A percentile compares a stretch with the other conserved stretches of the same genome.
Conservation (phyloP, 257 asterid genomes). For the Coffea canephora region DNA sequence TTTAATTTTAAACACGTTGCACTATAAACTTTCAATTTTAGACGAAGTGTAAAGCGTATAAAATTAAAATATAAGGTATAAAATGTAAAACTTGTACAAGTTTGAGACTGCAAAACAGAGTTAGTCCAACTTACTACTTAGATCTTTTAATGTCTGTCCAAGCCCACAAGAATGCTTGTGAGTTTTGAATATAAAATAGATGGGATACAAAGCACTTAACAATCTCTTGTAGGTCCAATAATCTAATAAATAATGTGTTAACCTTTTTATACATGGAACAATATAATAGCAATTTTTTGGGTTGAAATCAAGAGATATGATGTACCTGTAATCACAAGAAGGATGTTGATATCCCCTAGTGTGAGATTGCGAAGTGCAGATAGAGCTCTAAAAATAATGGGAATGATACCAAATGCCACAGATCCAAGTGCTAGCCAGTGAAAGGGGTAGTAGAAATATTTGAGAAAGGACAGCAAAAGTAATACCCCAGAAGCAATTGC, state of each 20-base stretch:
- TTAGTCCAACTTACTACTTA: too few relatives aligned
- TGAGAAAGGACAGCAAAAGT: conserved; percentile 49
- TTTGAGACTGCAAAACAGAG: neutral
- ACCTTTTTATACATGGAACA: neutral
- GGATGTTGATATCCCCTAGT: conserved; percentile 65
- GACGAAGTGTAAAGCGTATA: too few relatives aligned
- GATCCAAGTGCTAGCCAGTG: conserved; percentile 73
- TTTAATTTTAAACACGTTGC: too few relatives aligned
- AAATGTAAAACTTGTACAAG: too few relatives aligned
- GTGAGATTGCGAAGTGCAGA: conserved; percentile 45
- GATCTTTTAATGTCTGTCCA: neutral
- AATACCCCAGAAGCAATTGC: conserved; percentile 54
- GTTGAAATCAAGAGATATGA: neutral
- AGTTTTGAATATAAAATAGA: neutral
- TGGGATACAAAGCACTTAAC: neutral
- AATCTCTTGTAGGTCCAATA: too few relatives aligned
- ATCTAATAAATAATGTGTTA: too few relatives aligned
- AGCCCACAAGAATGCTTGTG: neutral
- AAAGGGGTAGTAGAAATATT: conserved; percentile 47
- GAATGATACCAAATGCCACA: conserved; percentile 58
- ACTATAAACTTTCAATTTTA: too few relatives aligned
- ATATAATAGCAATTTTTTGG: neutral
- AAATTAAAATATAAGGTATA: too few relatives aligned
- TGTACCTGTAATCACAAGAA: conserved; percentile 67
- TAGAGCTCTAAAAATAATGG: conserved; percentile 46